Conservation (phyloP, 257 asterid genomes). For the Scutellaria barbata region DNA sequence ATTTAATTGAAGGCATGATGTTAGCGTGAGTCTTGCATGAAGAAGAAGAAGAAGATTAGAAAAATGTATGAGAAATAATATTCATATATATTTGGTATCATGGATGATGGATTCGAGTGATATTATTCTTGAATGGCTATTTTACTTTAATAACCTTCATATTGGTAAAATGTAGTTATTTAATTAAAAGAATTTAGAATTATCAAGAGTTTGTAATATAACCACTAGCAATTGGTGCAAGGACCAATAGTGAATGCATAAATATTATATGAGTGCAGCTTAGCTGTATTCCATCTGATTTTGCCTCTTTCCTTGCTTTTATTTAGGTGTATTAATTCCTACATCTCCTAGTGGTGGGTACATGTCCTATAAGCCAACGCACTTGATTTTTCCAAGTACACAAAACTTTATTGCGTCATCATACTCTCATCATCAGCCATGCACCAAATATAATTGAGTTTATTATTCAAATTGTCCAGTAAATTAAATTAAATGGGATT, state of each 20-base stretch:
- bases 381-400: no score
- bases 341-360: constrained; percentile 41
- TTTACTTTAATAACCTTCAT: constrained; percentile 18
- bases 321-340: background rate
- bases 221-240: constrained; percentile 30
- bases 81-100: background rate
- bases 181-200: no score
- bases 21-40: constrained; percentile 28
- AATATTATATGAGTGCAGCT: constrained; percentile 21
- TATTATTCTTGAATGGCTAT: background rate
- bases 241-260: constrained; percentile 21
- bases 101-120: background rate
- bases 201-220: no score
- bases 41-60: background rate
- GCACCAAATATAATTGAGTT: no score
- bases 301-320: constrained; percentile 10
- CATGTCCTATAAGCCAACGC: constrained; percentile 2
- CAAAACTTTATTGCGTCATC: background rate
- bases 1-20: constrained; percentile 39
- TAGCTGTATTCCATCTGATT: constrained; percentile 46
- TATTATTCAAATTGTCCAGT: no score
- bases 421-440: background rate
- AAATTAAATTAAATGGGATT: no score
- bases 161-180: no score
- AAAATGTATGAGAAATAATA: background rate